Conservation (phyloP, 2,329 filamentous ascomycete species). For the Monascus ruber region DNA sequence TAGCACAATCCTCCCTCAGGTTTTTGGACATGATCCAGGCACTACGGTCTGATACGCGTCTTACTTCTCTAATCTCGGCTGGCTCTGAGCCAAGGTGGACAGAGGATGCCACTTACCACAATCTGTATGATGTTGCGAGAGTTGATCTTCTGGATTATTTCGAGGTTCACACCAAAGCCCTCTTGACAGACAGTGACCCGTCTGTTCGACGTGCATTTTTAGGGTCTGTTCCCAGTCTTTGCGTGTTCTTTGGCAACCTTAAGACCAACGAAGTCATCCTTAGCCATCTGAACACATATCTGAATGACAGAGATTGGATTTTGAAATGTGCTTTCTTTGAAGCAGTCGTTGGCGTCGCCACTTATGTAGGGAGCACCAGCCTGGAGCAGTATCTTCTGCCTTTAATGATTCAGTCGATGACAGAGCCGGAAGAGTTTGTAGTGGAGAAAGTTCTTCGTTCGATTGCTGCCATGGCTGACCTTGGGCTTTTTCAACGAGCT, state of each 20-base stretch:
- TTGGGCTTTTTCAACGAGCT: conserved; percentile 74
- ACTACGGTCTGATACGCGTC: conserved; percentile 68
- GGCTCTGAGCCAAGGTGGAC: conserved; percentile 59
- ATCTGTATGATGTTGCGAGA: conserved; percentile 78
- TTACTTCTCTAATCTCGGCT: conserved; percentile 66
- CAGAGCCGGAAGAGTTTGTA: conserved; percentile 87
- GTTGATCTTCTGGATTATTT: conserved; percentile 73
- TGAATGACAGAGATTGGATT: conserved; percentile 95
- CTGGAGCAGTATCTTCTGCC: conserved; percentile 93
- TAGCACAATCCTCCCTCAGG: conserved; percentile 72
- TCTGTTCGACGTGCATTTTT: conserved; percentile 84
- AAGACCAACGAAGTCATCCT: conserved; percentile 92
- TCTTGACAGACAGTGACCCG: conserved; percentile 77
- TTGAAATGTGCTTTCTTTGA: conserved; percentile 95
- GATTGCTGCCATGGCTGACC: conserved; percentile 72
- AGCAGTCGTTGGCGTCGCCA: conserved; percentile 81
- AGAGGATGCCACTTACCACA: conserved; percentile 60
- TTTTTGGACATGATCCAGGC: conserved; percentile 90
- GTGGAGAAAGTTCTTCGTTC: conserved; percentile 84
- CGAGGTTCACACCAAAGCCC: conserved; percentile 74
- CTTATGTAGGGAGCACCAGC: conserved; percentile 78
- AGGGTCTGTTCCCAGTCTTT: conserved; percentile 80
- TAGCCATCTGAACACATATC: conserved; percentile 90
- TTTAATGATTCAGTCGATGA: conserved; percentile 87
- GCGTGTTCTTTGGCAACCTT: conserved; percentile 87